Base-by-base conservation (phyloP, 768 basidiomycete species). In the Daedaleopsis sinensis region DNA sequence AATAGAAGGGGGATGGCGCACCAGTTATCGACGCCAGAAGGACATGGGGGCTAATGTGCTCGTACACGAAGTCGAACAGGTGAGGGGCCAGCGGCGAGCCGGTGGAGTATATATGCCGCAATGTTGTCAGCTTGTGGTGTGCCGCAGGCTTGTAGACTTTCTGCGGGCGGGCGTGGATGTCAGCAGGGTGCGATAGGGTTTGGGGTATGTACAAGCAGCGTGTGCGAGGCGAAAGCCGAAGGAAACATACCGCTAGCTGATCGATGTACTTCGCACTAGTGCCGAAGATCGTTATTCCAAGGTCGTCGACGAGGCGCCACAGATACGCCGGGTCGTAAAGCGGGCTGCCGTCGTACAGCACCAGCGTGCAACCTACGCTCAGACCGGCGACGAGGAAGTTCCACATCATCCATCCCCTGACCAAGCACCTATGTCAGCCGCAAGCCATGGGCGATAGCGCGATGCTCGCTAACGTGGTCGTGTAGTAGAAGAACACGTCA, bases 371-470 rank as follows among this genome's bases (percentile, higher is more conserved):
- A 46, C 90, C 90, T 15, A 84, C 70, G 46, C 80, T 80, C 12
- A 93, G 79, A 10, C 83, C 86, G 56, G 83, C 82, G 35, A 89
- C 79, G 38, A 93, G 84, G 72, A 91, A 93, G 70, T 93, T 93
- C 86, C 88, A 93, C 91, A 93, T 93, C 91, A 94, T 93, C 91
- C 91, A 92, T 48, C 89, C 89, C 18, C 89, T 91, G 35, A 58
- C 59, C 12, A 8, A 6, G 5, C 21, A 51, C 50, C 50, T 36
- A 27, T 51, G 55, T 59, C 48, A 61, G 57, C 52, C n/a, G 38
- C 5, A 18, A 56, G 49, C 42, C 42, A 57, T 24, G 59, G 44
- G 52, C 23, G 36, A 44, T n/a, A 32, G 55, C 37, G 58, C 55
- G 11, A 32, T 47, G 16, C 52, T 48, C 35, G 77, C 86, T 67